Conservation (phyloP, 1,284 basidiomycete genomes). For the Boletus smithii region DNA sequence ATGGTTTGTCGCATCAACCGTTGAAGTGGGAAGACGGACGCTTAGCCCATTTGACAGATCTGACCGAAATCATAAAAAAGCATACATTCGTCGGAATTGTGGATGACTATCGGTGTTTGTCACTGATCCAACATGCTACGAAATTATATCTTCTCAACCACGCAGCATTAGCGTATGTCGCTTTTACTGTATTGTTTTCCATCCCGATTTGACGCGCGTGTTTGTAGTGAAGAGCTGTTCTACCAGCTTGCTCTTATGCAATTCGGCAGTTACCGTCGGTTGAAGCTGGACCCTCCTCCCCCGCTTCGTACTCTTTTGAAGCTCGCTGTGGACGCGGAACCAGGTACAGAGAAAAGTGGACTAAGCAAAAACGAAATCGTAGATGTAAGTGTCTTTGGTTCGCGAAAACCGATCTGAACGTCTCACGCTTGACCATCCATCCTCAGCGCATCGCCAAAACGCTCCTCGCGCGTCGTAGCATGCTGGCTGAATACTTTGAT, state of each 20-base stretch:
- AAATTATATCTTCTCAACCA: slow-evolving; percentile 90
- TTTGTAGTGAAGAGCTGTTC: slow-evolving; percentile 83
- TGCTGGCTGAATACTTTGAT: slow-evolving; percentile 93
- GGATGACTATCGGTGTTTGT: slow-evolving; percentile 70
- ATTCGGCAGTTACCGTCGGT: slow-evolving; percentile 78
- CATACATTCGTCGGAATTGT: slow-evolving; percentile 95
- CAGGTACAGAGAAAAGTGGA: slow-evolving; percentile 46
- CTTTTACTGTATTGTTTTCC: neutral
- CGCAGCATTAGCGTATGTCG: slow-evolving; percentile 68
- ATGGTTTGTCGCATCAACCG: slow-evolving; percentile 48
- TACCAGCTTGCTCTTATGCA: slow-evolving; percentile 93
- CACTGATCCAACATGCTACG: slow-evolving; percentile 85
- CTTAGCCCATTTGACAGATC: slow-evolving; percentile 44
- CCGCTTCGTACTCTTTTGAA: slow-evolving; percentile 66
- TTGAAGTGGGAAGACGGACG: neutral
- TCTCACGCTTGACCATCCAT: neutral
- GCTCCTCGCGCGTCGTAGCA: slow-evolving; percentile 63
- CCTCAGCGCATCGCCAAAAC: slow-evolving; percentile 57
- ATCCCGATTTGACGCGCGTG: neutral
- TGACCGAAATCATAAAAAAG: slow-evolving; percentile 81
- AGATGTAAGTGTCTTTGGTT: slow-evolving; percentile 50
- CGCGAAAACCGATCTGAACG: neutral
- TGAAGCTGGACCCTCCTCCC: slow-evolving; percentile 84
- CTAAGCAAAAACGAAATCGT: slow-evolving; percentile 61
- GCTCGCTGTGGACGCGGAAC: slow-evolving; percentile 78